Base-by-base conservation (phyloP, 2,329 filamentous ascomycete genomes). In the Paraphaeosphaeria minitans region DNA sequence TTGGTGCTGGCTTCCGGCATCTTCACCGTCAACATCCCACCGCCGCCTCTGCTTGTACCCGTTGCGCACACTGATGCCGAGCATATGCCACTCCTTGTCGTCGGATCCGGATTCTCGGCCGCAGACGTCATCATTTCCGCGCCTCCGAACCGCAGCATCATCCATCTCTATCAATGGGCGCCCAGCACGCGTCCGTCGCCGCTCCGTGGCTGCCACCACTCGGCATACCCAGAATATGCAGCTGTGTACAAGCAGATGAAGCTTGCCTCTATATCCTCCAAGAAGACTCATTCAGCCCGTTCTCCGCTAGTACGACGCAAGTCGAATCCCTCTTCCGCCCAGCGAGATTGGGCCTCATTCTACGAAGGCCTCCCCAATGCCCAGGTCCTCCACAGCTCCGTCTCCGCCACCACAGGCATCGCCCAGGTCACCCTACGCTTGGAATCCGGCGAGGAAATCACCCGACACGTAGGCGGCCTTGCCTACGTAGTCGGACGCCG, bases 141-240 rank as follows among this genome's bases (percentile, higher is more conserved):
- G 21, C 76, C 80, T 29, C 70, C 77, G 14, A 66, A 75, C n/a
- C 82, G 82, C 48, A 83, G 79, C 54, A 81, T 88, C 45, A 72
- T 87, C n/a, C 85, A 88, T 64, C 69, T 87, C 53, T 88, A 82
- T 70, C 83, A 83, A 68, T 88, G 85, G 85, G 78, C 80, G n/a
- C 83, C 84, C 0, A 78, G 84, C 9, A 78, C 76, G 5, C 78
- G 80, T 19, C 84, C 85, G 0, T 87, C 84, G 0, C 85, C 85
- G 2, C 72, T 88, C 13, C 81, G 82, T 21, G 81, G 81, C 39
- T 87, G 85, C 58, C 85, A 88, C 65, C 82, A 84, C 48, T 81
- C 84, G 46, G 85, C 85, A 31, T 88, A 88, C 65, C 85, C 85
- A 0, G 85, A 87, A 61, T 88, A 88, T 66, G 85, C 85, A 0